Conservation (phyloP, 2,329 filamentous ascomycete genomes). For the Chrysosporium queenslandicum region DNA sequence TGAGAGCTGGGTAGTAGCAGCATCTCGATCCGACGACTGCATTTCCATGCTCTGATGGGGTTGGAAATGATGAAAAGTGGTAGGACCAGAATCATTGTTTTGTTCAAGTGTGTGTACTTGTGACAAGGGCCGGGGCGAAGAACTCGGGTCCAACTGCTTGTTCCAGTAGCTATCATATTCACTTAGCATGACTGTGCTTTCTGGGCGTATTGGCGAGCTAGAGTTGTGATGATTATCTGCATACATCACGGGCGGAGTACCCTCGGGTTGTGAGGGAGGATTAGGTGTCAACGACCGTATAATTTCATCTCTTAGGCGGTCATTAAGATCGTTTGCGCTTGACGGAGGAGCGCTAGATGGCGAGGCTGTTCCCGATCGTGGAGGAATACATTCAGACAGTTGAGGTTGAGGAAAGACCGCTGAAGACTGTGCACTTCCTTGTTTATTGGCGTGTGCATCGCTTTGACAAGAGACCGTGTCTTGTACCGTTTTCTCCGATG, state of each 20-base stretch:
- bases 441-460: too few relatives aligned
- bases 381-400: background rate
- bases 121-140: background rate
- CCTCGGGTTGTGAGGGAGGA: background rate
- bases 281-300: conserved; percentile 38
- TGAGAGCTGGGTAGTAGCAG: background rate
- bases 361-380: conserved; percentile 28
- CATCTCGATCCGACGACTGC: background rate
- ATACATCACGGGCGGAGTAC: conserved; percentile 12
- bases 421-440: background rate
- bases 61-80: background rate
- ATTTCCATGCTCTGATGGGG: background rate
- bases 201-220: conserved; percentile 18
- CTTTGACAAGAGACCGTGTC: too few relatives aligned
- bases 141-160: background rate
- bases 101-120: background rate
- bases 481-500: background rate
- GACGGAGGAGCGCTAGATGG: conserved; percentile 26
- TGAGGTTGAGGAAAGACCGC: background rate
- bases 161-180: conserved; percentile 34
- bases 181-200: conserved; percentile 27
- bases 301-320: conserved; percentile 40
- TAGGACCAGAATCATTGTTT: background rate
- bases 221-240: conserved; percentile 9
- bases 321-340: conserved; percentile 31